phyloP scores from a whole-genome alignment of 768 basidiomycete species.

The Mycena filopes region DNA sequence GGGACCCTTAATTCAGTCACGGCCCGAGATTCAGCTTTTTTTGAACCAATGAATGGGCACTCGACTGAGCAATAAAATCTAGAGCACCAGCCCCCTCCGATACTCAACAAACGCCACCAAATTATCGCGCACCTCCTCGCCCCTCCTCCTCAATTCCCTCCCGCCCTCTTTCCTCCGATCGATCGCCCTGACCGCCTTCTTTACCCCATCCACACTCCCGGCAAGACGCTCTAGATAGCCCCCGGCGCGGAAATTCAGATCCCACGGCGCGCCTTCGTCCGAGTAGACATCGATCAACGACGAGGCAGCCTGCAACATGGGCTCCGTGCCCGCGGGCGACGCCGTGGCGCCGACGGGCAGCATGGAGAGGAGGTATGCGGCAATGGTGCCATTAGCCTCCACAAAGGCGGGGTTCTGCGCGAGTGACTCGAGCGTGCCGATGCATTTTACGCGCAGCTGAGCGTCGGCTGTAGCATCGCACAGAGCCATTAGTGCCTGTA shows the following conservation, averaged over 20 bases:
- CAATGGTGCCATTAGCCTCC: conserved; percentile 78
- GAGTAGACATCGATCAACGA: conserved; percentile 94
- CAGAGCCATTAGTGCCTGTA: conserved; percentile 72
- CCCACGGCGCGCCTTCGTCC: conserved; percentile 84
- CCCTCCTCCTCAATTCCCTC: conserved; percentile 70
- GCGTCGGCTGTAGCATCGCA: conserved; percentile 64
- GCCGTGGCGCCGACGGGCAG: conserved; percentile 56
- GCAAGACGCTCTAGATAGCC: conserved; percentile 65
- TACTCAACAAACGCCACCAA: conserved; percentile 82
- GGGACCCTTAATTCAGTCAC: too few relatives aligned
- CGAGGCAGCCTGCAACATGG: conserved; percentile 80
- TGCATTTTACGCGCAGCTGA: conserved; percentile 74
- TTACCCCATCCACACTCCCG: conserved; percentile 70
- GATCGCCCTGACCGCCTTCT: conserved; percentile 69
- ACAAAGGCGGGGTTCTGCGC: conserved; percentile 75
- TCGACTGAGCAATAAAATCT: too few relatives aligned
- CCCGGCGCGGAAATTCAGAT: conserved; percentile 80
- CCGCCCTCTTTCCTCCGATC: conserved; percentile 76
- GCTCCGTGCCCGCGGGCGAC: conserved; percentile 66
- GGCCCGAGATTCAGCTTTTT: too few relatives aligned
- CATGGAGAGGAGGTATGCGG: conserved; percentile 72
- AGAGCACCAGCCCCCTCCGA: conserved; percentile 64
- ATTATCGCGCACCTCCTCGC: conserved; percentile 83
- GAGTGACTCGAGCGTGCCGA: conserved; percentile 87
- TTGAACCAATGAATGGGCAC: too few relatives aligned